These are phyloP conservation scores for Trichaptum fuscoviolaceum DNA, from an alignment of 768 basidiomycete species.

Conservation along the genomic window DNA sequence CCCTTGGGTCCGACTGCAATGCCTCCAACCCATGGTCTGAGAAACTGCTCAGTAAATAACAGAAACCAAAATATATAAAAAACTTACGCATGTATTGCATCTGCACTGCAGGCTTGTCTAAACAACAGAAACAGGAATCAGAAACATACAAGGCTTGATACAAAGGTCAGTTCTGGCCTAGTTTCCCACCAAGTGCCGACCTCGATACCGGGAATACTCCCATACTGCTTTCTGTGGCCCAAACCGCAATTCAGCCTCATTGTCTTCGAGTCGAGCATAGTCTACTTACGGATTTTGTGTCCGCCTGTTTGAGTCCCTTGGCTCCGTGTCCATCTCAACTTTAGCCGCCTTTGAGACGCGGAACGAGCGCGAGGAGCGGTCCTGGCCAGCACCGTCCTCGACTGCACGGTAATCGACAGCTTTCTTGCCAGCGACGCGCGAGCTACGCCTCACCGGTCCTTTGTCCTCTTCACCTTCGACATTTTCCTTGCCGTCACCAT, in stretches of 20 bases:
- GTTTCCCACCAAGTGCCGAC: constrained; percentile 84
- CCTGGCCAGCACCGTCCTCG: constrained; percentile 47
- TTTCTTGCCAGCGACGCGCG: constrained; percentile 53
- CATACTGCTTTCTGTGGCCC: constrained; percentile 62
- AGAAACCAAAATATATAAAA: neutral
- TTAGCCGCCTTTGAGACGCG: constrained; percentile 15
- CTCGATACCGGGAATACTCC: constrained; percentile 70
- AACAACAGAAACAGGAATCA: constrained; percentile 5
- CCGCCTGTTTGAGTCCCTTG: constrained; percentile 24
- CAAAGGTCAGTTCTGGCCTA: constrained; percentile 33
- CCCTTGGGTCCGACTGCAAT: constrained; percentile 66
- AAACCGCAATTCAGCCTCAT: constrained; percentile 4
- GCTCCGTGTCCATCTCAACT: constrained; percentile 20
- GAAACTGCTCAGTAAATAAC: constrained; percentile 5
- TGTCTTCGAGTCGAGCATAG: constrained; percentile 2
- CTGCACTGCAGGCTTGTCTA: constrained; percentile 61
- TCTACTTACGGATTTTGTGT: constrained; percentile 46
- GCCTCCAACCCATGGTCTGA: constrained; percentile 78
- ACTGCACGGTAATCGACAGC: constrained; percentile 47
- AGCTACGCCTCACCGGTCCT: constrained; percentile 53
- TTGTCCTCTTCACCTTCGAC: constrained; percentile 12
- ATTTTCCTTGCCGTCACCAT: constrained; percentile 20
- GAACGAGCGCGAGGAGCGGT: constrained; percentile 8
- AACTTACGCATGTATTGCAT: constrained; percentile 81
- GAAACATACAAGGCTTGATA: constrained; percentile 1